phyloP scores from a whole-genome alignment of 208 protist genomes.

The Wallacemonas collosoma region DNA sequence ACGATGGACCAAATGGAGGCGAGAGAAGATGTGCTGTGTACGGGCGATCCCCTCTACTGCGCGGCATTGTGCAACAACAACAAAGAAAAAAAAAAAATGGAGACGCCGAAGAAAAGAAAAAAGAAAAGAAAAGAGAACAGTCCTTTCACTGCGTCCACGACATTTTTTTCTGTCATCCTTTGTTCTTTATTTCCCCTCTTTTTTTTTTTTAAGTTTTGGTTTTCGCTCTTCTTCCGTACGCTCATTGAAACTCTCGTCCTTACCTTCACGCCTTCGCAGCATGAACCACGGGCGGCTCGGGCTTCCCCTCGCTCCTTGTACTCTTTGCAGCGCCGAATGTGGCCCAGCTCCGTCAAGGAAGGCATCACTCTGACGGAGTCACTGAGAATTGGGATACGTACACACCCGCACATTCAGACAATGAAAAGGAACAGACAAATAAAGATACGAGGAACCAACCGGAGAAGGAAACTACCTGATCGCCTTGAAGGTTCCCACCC shows the following conservation, averaged over 20 bases:
- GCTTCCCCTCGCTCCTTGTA: too few species aligned
- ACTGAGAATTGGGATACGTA: too few species aligned
- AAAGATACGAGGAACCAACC: too few species aligned
- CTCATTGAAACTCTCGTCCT: neutral
- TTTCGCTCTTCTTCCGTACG: conserved; percentile 15
- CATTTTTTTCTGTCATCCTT: neutral
- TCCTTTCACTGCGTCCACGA: neutral
- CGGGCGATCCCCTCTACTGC: neutral
- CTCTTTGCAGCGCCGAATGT: too few species aligned
- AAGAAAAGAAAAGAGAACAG: conserved; percentile 2
- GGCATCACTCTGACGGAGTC: too few species aligned
- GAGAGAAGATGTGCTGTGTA: neutral
- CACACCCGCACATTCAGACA: too few species aligned
- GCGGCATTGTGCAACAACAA: conserved; percentile 12
- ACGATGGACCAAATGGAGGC: too few species aligned
- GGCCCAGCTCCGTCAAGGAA: too few species aligned
- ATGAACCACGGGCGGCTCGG: neutral
- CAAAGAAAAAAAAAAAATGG: conserved; percentile 13
- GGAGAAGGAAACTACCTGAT: too few species aligned
- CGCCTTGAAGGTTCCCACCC: too few species aligned
- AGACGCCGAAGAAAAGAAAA: neutral
- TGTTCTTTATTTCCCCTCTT: neutral
- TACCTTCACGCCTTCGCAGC: neutral
- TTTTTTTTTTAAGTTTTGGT: conserved; percentile 7
- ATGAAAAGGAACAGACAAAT: too few species aligned